Evolutionary conservation across 2,329 filamentous ascomycete species (phyloP), one percentile per base, ranked within the genome.

Genomic region (Cercospora beticola): DNA sequence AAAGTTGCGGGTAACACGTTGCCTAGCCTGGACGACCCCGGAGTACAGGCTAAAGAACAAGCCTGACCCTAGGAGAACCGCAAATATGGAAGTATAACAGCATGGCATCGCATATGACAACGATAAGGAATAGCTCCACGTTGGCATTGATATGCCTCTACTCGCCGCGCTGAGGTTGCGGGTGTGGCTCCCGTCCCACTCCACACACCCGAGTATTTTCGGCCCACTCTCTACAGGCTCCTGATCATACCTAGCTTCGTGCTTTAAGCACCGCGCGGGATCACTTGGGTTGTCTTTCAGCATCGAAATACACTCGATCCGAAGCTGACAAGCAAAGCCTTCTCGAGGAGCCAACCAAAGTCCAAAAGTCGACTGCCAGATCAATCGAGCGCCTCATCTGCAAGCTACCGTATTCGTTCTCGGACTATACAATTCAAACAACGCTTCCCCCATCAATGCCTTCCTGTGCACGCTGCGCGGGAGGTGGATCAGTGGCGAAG

Each of bases 31-130:
- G 30, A n/a, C 23, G 6, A 64, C n/a, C 52, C 62, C 57, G 31
- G 62, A 46, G 31, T 40, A 18, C 62, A 58, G 62, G 62, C 62
- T 57, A 64, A 57, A 33, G 28, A 64, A 30, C 49, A 57, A 64
- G 62, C 62, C 49, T 28, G 52, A 56, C 62, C 62, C 62, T 43
- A 28, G 52, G 10, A 64, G 26, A n/a, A 18, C 18, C 18, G 30
- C 28, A 33, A 12, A 64, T 43, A 36, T 21, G 46, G 46, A 64
- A 31, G 14, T n/a, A 31, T 33, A 64, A 36, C 18, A 57, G 21
- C 30, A 64, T 58, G 49, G 49, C 62, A 30, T 28, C 28, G 46
- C 52, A 64, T 58, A 30, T 62, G 60, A 40, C 40, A 62, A 12
- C 43, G 62, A 64, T 64, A 57, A 64, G 62, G 14, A 21, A 3